Evolutionary conservation across 1,139 yeast genomes (phyloP).

Genomic region (Zygosaccharomyces pseudobailii): DNA sequence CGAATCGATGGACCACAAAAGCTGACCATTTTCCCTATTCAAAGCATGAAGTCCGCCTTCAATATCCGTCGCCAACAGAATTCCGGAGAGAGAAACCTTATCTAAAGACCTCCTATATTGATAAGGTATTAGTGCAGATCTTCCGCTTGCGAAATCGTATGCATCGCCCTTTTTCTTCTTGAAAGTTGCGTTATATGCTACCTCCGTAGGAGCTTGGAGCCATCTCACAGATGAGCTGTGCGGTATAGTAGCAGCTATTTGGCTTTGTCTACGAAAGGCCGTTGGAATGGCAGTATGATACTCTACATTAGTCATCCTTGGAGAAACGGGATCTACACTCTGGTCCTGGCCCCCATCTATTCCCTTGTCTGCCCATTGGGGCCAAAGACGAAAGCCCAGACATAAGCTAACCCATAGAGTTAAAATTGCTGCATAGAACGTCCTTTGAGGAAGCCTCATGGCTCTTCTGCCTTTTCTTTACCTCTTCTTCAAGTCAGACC

Average conservation of each 20-base stretch:
- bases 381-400: constrained; percentile 5
- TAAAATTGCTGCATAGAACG: neutral
- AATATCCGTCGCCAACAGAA: constrained; percentile 70
- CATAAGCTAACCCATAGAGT: constrained; percentile 3
- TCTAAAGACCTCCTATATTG: constrained; percentile 20
- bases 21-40: constrained; percentile 68
- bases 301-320: constrained; percentile 2
- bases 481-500: neutral
- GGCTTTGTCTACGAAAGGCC: constrained; percentile 8
- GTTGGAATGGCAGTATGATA: constrained; percentile 11
- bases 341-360: neutral
- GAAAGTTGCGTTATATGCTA: constrained; percentile 1
- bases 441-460: constrained; percentile 4
- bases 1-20: constrained; percentile 70
- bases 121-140: constrained; percentile 13
- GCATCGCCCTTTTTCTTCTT: neutral
- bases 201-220: constrained; percentile 2
- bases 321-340: neutral
- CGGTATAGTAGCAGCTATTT: constrained; percentile 1
- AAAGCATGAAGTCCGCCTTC: constrained; percentile 88
- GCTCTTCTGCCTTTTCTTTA: constrained; percentile 1
- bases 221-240: neutral
- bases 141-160: neutral
- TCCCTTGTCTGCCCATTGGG: constrained; percentile 1
- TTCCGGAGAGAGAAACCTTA: constrained; percentile 42